Evolutionary conservation across 805 yeast species (phyloP).

Genomic region (Danielia reshetovae): DNA sequence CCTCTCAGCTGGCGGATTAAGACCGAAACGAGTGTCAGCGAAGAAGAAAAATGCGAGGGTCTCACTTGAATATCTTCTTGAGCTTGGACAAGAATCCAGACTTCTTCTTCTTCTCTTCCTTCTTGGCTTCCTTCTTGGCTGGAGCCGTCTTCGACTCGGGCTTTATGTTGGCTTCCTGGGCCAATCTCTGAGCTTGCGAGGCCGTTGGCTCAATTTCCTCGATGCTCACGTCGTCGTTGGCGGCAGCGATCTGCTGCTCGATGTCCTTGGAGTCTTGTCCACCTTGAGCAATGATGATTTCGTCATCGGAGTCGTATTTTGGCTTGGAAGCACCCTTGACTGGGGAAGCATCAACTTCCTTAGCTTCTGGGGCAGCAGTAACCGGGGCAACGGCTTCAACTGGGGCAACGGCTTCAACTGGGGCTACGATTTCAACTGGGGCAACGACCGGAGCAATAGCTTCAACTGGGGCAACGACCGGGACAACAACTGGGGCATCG

Average conservation of each 20-base stretch:
- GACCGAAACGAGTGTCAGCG: conserved; percentile 1
- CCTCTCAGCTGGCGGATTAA: too few species aligned
- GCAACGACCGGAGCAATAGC: conserved; percentile 9
- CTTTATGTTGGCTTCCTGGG: conserved; percentile 28
- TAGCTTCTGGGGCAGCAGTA: conserved; percentile 14
- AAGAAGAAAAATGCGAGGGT: neutral
- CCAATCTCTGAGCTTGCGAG: conserved; percentile 34
- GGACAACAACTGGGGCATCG: conserved; percentile 8
- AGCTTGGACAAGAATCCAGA: conserved; percentile 40
- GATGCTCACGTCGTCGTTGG: conserved; percentile 32
- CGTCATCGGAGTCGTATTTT: conserved; percentile 14
- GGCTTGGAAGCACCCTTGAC: conserved; percentile 9
- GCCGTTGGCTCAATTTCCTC: conserved; percentile 42
- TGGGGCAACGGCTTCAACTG: conserved; percentile 8
- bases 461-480: conserved; percentile 4
- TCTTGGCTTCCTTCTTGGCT: conserved; percentile 8
- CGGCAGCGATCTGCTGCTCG: conserved; percentile 32
- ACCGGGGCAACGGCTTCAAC: conserved; percentile 2
- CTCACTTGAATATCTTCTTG: conserved; percentile 35
- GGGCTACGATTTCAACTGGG: conserved; percentile 11
- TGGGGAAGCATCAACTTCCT: conserved; percentile 18
- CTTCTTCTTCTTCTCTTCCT: conserved; percentile 29
- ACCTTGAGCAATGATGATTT: conserved; percentile 40
- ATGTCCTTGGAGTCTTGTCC: conserved; percentile 23
- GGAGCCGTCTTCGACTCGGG: conserved; percentile 10